Base-by-base conservation (phyloP, 345 rosid genomes). In the Euphorbia pulcherrima region DNA sequence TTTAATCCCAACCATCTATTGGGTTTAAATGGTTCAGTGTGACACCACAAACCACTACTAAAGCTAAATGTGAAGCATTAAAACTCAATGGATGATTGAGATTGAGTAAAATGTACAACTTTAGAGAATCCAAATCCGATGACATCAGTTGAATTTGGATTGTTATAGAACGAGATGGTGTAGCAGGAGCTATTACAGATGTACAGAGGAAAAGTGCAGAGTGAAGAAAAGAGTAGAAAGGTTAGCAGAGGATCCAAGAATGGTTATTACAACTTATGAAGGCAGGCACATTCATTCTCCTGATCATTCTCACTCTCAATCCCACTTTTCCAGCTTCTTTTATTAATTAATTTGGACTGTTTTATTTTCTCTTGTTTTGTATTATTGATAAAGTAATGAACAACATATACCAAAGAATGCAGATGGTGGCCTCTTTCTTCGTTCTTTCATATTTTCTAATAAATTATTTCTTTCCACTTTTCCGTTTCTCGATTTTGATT, bases 171-270 rank as follows among this genome's bases (percentile, higher is more conserved):
- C n/a, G n/a, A n/a, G n/a, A n/a, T n/a, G n/a, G n/a, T n/a, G n/a
- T n/a, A n/a, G 77, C 84, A 94, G 99, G 89, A 94, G 99, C 85
- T 94, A 94, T 66, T 94, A 94, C 60, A 85, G 97, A 14, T 94
- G 99, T 59, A 94, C 99, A 18, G 87, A 94, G 72, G 97, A 92
- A 53, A 94, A 82, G 39, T 94, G 99, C 75, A 78, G 88, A 5
- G 99, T 94, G 53, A 94, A 94, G 90, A 94, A 94, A 78, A 78
- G 99, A 30, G 99, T 94, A 62, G 99, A 94, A 79, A 84, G 99
- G 83, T 79, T 94, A 79, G 97, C 97, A 0, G 99, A 94, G 72
- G 99, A 94, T 73, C 97, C 97, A 56, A 83, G 97, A 76, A 94
- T 94, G 99, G 99, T 94, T 44, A 94, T 94, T 47, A 94, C 99